Evolutionary conservation across 2,329 filamentous ascomycete species (phyloP), one percentile per base, ranked within the genome.

Genomic region (Neobulgaria alba): DNA sequence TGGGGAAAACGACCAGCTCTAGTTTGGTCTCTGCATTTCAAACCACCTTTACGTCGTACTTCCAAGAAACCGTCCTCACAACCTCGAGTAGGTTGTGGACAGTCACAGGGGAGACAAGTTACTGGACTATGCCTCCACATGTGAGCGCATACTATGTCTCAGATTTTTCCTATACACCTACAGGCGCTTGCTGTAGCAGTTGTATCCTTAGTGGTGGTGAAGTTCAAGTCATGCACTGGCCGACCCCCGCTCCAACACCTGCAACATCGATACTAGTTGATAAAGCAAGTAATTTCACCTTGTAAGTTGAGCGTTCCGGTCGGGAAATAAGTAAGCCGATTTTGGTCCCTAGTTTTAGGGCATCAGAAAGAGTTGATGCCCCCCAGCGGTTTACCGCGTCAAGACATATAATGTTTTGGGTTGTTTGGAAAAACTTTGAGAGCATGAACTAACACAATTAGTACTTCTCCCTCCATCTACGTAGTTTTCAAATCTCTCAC

Each of bases 111-210:
- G 4, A 10, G 5, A 18, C 23, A 26, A 26, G n/a, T 17, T 15
- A 20, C 7, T 12, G 17, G 8, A 35, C 33, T 19, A n/a, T 12
- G 4, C 16, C 33, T 8, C 16, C 16, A 20, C 19, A 35, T 20
- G 19, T 19, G n/a, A 16, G 16, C 15, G 33, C 33, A n/a, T 7
- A 18, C n/a, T 35, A 20, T 20, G 33, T 35, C n/a, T 35, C 33
- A 5, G 33, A 35, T 38, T 65, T 57, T 18, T 47, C 56, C 36
- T 38, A 14, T 16, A 31, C 36, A 10, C 14, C 36, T 20, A 4
- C 36, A 19, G 14, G 19, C 16, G 19, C 36, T 8, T 38, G 36
- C 18, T 38, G 36, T 32, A 38, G 36, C 17, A 38, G 36, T 15
- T 38, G 36, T 16, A 38, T 15, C 9, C 5, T 38, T 14, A 29